Evolutionary conservation across 192 early-diverging fungal species (phyloP), one percentile per base, ranked within the genome.

Genomic region (Entomortierella lignicola): DNA sequence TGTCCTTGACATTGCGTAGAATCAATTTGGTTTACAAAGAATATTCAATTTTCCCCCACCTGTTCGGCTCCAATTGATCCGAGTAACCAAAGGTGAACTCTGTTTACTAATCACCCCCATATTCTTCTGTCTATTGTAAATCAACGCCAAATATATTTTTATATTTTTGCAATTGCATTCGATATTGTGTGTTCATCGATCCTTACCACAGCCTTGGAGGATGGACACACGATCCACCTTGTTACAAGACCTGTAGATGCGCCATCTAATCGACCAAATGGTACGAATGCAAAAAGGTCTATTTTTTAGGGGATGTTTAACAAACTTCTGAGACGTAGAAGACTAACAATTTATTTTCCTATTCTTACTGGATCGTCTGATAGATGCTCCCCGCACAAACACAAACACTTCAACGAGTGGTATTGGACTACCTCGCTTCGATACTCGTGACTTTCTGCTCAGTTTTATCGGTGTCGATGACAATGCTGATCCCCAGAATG

Each of bases 141-240:
- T 66, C 53, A 23, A 55, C 54, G 20, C 25, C 23, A 21, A 6
- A 18, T 20, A 32, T 12, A 51, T 37, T 3, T 32, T 26, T 50
- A 26, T 34, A 27, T 63, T 25, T 37, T 37, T 37, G 34, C 10
- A 37, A 37, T 37, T 37, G 34, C n/a, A n/a, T n/a, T n/a, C n/a
- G n/a, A n/a, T n/a, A 10, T 37, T 37, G 4, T 37, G 34, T 10
- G 34, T 37, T 37, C 34, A 4, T 37, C 34, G 34, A 37, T 37
- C 10, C n/a, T 37, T 37, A 10, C 53, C 71, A 67, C 66, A 75
- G 81, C 81, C 37, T 71, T 86, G 20, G 72, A 82, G 51, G 77
- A 86, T 63, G 85, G 85, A 47, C 83, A 86, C 41, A 83, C 83
- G 11, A 71, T 86, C 23, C 85, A 86, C 55, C 77, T 86, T 47